Evolutionary conservation across 306 rosid genomes (phyloP).

Genomic region (Rubus idaeus): DNA sequence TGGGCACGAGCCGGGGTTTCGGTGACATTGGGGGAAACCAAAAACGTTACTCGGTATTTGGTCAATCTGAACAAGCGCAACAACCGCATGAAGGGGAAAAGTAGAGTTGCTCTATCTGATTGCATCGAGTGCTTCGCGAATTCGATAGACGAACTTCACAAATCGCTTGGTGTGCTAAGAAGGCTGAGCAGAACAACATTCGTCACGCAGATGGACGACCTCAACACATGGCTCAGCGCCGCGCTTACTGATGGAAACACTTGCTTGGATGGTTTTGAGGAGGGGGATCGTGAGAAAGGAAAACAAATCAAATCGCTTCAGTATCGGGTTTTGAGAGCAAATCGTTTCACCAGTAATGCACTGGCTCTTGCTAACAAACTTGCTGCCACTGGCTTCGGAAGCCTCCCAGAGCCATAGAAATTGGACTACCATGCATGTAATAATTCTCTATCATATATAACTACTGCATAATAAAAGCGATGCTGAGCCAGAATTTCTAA

Average conservation of each 20-base stretch:
- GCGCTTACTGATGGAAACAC: slow-evolving; percentile 58
- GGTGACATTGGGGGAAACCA: slow-evolving; percentile 50
- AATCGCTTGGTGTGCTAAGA: slow-evolving; percentile 52
- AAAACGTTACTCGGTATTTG: slow-evolving; percentile 32
- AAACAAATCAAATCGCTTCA: slow-evolving; percentile 30
- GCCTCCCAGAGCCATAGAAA: slow-evolving; percentile 27
- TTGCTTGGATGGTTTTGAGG: slow-evolving; percentile 59
- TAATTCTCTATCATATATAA: neutral
- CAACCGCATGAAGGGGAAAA: slow-evolving; percentile 29
- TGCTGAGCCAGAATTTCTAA: neutral
- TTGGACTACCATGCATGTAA: neutral
- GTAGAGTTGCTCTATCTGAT: slow-evolving; percentile 49
- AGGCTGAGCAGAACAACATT: slow-evolving; percentile 52
- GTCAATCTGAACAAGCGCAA: slow-evolving; percentile 20
- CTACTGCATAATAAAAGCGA: neutral
- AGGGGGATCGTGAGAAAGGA: slow-evolving; percentile 7
- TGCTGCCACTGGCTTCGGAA: slow-evolving; percentile 44
- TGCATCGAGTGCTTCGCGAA: slow-evolving; percentile 46
- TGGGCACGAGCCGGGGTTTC: slow-evolving; percentile 78
- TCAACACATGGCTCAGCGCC: slow-evolving; percentile 72
- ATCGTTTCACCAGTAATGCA: slow-evolving; percentile 54
- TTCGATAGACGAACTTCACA: slow-evolving; percentile 61
- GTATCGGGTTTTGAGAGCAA: slow-evolving; percentile 35
- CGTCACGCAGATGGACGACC: slow-evolving; percentile 50
- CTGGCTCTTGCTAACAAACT: slow-evolving; percentile 64